Conservation (phyloP, 2,329 filamentous ascomycete genomes). For the Pseudocercospora pini-densiflorae region DNA sequence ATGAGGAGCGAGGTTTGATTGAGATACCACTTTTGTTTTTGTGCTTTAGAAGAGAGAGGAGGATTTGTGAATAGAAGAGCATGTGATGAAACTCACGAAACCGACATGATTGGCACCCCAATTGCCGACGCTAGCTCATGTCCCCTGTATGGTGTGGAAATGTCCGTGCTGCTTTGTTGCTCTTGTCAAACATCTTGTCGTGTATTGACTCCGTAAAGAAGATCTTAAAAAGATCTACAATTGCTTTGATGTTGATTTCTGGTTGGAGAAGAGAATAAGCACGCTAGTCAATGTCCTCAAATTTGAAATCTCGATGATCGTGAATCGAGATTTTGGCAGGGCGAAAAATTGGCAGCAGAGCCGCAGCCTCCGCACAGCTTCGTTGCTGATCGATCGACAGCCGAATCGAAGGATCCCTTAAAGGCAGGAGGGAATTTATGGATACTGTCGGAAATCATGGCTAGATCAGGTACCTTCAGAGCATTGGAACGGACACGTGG, state of each 20-base stretch:
- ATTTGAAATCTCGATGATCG: not conserved
- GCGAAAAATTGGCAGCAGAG: not conserved
- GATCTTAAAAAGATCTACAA: not conserved
- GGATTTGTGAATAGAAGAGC: not conserved
- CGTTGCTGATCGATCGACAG: no score
- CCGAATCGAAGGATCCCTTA: no score
- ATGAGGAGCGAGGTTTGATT: not conserved
- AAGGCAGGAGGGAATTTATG: no score
- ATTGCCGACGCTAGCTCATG: constrained; percentile 1
- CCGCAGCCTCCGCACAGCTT: not conserved
- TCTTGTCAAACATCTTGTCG: not conserved
- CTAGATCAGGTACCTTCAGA: no score
- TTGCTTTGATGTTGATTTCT: not conserved
- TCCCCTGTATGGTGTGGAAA: not conserved
- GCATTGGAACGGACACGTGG: no score
- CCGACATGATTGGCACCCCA: not conserved
- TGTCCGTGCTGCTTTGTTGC: not conserved
- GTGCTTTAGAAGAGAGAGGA: not conserved
- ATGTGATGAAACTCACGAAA: not conserved
- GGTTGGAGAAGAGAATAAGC: not conserved
- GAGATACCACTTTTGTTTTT: constrained; percentile 7
- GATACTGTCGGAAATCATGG: no score
- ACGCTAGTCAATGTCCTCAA: not conserved
- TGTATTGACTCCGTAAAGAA: not conserved
- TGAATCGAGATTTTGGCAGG: not conserved